Conservation (phyloP, 768 basidiomycete genomes). For the Leccinum arenicola region DNA sequence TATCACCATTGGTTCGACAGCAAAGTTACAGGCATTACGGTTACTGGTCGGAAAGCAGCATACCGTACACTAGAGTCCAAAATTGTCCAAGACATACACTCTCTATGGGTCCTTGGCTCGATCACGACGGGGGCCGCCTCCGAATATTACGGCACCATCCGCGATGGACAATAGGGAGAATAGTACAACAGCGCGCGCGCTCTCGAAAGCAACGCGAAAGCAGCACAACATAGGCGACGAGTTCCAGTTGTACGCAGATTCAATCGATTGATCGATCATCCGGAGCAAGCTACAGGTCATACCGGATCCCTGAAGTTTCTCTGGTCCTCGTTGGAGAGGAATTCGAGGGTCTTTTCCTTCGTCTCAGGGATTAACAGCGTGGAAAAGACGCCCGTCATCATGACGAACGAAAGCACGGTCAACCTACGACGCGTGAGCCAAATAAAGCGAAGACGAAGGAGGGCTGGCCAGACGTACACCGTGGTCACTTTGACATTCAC, state of each 20-base stretch:
- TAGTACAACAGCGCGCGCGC: background rate
- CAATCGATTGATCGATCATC: background rate
- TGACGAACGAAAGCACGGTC: constrained; percentile 76
- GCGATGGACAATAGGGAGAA: background rate
- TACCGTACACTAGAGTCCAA: background rate
- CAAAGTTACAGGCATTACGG: background rate
- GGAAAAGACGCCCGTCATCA: constrained; percentile 77
- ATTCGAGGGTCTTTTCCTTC: constrained; percentile 56
- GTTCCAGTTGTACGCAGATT: background rate
- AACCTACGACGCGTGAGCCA: constrained; percentile 26
- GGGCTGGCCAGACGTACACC: background rate
- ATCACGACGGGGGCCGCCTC: background rate
- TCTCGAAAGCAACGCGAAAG: background rate
- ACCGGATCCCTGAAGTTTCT: background rate
- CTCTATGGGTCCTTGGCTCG: background rate
- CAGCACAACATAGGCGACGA: background rate
- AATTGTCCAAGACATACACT: background rate
- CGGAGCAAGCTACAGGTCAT: too few relatives aligned
- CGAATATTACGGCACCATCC: background rate
- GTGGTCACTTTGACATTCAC: background rate
- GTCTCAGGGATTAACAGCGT: constrained; percentile 78
- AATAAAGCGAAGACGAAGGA: background rate
- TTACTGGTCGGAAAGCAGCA: background rate
- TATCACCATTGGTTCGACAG: background rate
- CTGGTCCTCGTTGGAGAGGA: constrained; percentile 56